Percentiles rank a stretch among this genome's conserved stretches.
These are phyloP conservation scores for Botrytis tulipae DNA, from an alignment of 2,329 filamentous ascomycete species.

Conservation along the genomic window DNA sequence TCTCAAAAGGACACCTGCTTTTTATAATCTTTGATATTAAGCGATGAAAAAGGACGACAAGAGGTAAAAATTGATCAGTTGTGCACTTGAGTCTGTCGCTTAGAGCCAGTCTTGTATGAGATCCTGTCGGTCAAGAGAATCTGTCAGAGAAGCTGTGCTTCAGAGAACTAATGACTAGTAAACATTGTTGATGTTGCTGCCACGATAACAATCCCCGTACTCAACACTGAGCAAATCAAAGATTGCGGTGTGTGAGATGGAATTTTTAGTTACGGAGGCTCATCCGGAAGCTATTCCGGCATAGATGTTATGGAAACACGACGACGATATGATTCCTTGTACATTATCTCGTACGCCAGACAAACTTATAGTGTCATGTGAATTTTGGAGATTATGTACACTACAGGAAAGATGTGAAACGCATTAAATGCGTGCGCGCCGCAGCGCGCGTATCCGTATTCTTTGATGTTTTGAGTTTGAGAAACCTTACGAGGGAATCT, in stretches of 20 bases:
- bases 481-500: not conserved
- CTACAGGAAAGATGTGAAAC: not conserved
- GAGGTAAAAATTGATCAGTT: not conserved
- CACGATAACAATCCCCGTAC: no score
- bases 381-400: not conserved
- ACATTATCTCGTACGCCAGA: not conserved
- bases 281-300: no score
- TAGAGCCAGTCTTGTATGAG: not conserved
- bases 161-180: no score
- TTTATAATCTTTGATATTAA: not conserved
- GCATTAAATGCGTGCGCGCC: not conserved
- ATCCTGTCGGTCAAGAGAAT: not conserved
- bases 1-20: rapidly evolving
- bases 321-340: not conserved
- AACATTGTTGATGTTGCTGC: not conserved
- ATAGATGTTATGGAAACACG: not conserved
- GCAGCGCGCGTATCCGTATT: not conserved
- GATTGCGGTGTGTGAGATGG: no score
- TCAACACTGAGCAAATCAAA: not conserved
- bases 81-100: not conserved
- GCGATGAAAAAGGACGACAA: not conserved
- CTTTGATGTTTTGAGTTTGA: not conserved
- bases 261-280: not conserved
- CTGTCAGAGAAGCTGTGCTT: not conserved
- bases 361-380: not conserved